Base-by-base conservation (phyloP, 225 moss, liverwort and hornwort genomes). In the Sphagnum contortum region DNA sequence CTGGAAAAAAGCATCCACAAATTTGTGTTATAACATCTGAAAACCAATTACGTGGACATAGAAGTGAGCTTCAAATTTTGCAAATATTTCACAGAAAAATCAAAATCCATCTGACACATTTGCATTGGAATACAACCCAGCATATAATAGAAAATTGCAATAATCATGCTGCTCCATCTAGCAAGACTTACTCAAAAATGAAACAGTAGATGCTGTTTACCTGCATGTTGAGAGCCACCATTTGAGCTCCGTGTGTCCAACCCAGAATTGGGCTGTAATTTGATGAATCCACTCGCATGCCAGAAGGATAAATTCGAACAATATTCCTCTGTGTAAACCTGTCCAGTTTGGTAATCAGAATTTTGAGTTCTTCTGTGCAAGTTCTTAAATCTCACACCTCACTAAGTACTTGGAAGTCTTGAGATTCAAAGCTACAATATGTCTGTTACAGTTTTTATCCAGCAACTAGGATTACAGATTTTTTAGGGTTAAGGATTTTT, bases 141-240 rank as follows among this genome's bases (percentile, higher is more conserved):
- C 29, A 29, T 29, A 29, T 0, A 29, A 29, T 29, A 29, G 29
- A 0, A 29, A 29, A 29, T 29, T 29, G 29, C 29, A 29, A 29
- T 29, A 29, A 29, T 29, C 29, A 29, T 0, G 29, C 0, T 29
- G 29, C 29, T 29, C 29, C 29, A 29, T 29, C 29, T 29, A 29
- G 29, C 29, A 29, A 29, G 29, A 29, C 29, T 29, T 29, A 29
- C 29, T 1, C 0, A 29, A 29, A 29, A 29, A 29, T 29, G 29
- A 29, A 29, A 29, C 29, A 29, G 29, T 29, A 29, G 29, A 29
- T 29, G 29, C 29, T 29, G 29, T 29, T 50, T 60, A 79, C 93
- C 90, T 94, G 94, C 96, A 82, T 82, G 57, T 96, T 96, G 60
- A 90, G 79, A 52, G 96, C 96, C 71, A 92, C 96, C 96, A 96